Base-by-base conservation (phyloP, 75 land plant genomes). In the Pinus albicaulis region DNA sequence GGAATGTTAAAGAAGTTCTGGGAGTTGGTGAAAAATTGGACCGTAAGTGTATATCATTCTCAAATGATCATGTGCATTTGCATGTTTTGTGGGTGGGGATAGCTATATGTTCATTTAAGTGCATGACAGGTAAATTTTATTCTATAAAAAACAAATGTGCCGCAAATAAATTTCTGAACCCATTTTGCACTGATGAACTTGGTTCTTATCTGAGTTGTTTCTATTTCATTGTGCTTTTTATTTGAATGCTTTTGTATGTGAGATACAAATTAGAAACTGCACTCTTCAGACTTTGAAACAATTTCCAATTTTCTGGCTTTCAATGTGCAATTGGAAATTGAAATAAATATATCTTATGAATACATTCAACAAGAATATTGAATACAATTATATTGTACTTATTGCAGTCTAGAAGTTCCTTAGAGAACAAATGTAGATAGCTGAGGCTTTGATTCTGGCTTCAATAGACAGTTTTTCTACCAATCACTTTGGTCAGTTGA, bases 1-100 rank as follows among this genome's bases (percentile, higher is more conserved):
- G 99, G 56, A 96, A 96, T 80, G 92, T 96, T 25, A 98, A 96
- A 74, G 99, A 96, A 76, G 99, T 96, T 82, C 86, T 96, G 77
- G 99, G 99, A 63, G 99, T 96, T 82, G 99, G 99, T 72, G 98
- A 96, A 79, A 90, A 95, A 78, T 80, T 96, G 78, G 99, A 96
- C 75, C 91, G 99, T 96, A 92, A 82, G 99, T 82, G 56, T 22
- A 48, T 41, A 3, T 17, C 64, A 22, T 16, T 55, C 52, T 41
- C 41, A 44, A 34, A 41, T 68, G 66, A 63, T 66, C 38, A 5
- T n/a, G 8, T 31, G 70, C 70, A 41, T 41, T 23, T 38, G 14
- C 22, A 68, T 41, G 52, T 2, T n/a, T 41, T 68, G 4, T 7
- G 44, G 71, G 23, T 2, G 20, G 23, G 53, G 48, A 34, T 44